Evolutionary conservation across 116 monocot species (phyloP).

Genomic region (Phalaenopsis hybrid): DNA sequence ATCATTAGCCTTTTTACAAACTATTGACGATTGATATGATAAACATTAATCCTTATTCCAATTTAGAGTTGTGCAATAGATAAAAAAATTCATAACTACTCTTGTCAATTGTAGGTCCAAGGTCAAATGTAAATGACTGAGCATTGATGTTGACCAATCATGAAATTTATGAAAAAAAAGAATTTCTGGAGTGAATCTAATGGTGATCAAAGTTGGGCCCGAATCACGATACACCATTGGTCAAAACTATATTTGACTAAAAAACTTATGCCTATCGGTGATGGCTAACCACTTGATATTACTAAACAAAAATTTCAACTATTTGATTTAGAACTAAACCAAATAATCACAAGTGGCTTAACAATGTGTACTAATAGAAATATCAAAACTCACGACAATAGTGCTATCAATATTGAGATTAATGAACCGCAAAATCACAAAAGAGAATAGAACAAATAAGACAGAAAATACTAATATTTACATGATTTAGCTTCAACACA

Average conservation of each 20-base stretch:
- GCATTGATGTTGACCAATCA: background rate
- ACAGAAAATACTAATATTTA: no score
- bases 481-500: no score
- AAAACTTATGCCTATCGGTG: background rate
- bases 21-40: no score
- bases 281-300: background rate
- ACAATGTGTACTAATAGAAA: no score
- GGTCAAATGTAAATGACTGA: background rate
- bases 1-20: no score
- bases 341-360: background rate
- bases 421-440: no score
- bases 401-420: no score
- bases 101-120: background rate
- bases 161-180: background rate
- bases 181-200: background rate
- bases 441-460: no score
- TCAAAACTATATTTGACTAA: background rate
- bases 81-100: no score
- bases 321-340: background rate
- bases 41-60: no score
- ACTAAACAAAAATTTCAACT: background rate
- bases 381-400: no score
- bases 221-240: background rate
- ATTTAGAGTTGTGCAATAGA: no score
- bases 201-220: background rate